These are phyloP conservation scores for Chrysosphaeria jannelii DNA, from an alignment of 2,329 filamentous ascomycete genomes.

Conservation along the genomic window DNA sequence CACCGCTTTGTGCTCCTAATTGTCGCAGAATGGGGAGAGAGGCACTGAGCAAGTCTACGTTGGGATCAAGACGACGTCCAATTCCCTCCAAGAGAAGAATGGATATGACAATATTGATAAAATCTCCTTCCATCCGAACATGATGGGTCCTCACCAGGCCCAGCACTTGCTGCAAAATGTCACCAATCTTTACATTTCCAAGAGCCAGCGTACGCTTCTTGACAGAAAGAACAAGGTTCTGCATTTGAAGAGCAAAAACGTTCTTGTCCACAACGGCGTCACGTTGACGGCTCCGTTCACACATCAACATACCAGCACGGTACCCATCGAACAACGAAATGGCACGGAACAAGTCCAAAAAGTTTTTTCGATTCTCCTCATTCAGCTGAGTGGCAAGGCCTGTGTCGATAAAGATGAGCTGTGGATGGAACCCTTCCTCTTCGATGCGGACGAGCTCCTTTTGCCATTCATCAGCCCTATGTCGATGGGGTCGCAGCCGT, in stretches of 20 bases:
- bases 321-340: constrained; percentile 94
- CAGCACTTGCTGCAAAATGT: constrained; percentile 72
- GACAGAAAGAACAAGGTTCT: constrained; percentile 73
- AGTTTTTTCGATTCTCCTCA: constrained; percentile 58
- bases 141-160: constrained; percentile 80
- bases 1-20: constrained; percentile 48
- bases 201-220: constrained; percentile 77
- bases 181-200: constrained; percentile 84
- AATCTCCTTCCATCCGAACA: constrained; percentile 83
- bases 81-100: constrained; percentile 87
- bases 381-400: constrained; percentile 88
- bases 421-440: constrained; percentile 64
- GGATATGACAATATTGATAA: constrained; percentile 91
- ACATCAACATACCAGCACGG: constrained; percentile 84
- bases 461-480: constrained; percentile 38
- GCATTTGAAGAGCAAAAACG: constrained; percentile 85
- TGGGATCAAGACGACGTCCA: constrained; percentile 57
- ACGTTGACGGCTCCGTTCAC: constrained; percentile 75
- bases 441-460: constrained; percentile 49
- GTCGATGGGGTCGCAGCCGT: constrained; percentile 42
- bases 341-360: constrained; percentile 82
- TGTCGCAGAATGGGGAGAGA: constrained; percentile 75
- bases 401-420: constrained; percentile 92
- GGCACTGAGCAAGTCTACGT: constrained; percentile 60
- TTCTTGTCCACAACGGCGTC: constrained; percentile 70